A percentile compares a stretch with the other conserved stretches of the same genome.
Evolutionary conservation across 768 basidiomycete species (phyloP).

Genomic region (Leccinum boreale): DNA sequence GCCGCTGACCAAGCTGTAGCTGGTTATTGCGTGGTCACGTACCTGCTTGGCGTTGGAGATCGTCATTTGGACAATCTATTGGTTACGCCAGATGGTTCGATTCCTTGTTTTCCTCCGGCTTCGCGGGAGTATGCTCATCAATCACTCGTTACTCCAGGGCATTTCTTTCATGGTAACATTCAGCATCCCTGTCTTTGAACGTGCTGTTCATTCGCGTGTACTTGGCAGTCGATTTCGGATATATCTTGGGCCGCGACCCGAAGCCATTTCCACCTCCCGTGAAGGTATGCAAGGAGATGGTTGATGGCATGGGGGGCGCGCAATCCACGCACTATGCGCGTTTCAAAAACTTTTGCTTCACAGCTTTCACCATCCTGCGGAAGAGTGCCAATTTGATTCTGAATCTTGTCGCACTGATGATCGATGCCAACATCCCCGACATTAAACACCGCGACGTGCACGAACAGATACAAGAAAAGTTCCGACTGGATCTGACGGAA

Average conservation of each 20-base stretch:
- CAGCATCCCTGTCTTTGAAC: not conserved
- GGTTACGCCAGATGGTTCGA: conserved; percentile 82
- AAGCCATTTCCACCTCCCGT: conserved; percentile 98
- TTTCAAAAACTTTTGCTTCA: conserved; percentile 96
- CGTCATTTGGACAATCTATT: conserved; percentile 95
- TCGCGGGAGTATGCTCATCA: not conserved
- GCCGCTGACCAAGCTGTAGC: conserved; percentile 48
- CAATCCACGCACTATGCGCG: conserved; percentile 93
- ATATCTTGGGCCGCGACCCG: conserved; percentile 95
- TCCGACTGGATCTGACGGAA: conserved; percentile 89
- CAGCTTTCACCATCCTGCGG: conserved; percentile 93
- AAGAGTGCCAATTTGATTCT: conserved; percentile 97
- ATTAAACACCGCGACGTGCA: conserved; percentile 90
- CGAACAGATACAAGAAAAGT: conserved; percentile 94
- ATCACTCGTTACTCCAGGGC: conserved; percentile 42
- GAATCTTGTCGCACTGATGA: conserved; percentile 95
- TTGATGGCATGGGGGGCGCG: conserved; percentile 98
- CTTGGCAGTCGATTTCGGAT: conserved; percentile 88
- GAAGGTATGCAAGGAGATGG: conserved; percentile 99
- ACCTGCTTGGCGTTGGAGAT: conserved; percentile 94
- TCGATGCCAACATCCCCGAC: conserved; percentile 96
- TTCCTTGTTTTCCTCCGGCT: not conserved
- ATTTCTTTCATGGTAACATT: conserved; percentile 92
- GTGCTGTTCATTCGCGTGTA: conserved; percentile 9
- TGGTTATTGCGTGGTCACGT: conserved; percentile 97